Evolutionary conservation across 2,329 filamentous ascomycete species (phyloP).

Genomic region (Monilinia vaccinii-corymbosi): DNA sequence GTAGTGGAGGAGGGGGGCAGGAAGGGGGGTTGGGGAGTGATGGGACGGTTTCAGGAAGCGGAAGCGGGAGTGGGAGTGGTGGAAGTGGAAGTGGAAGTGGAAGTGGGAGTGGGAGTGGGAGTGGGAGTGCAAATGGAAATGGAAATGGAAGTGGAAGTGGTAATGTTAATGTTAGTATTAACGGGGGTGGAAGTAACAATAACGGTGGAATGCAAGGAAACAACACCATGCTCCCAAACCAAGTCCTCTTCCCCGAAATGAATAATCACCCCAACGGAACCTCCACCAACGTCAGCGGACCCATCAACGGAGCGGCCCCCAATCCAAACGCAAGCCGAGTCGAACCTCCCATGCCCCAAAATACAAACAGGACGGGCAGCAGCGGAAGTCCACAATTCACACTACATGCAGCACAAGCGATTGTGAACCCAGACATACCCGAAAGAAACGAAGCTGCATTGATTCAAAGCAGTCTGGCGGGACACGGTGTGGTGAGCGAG

Average conservation of each 20-base stretch:
- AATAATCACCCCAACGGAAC: slow-evolving; percentile 6
- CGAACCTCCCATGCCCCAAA: background rate
- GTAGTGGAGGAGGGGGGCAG: background rate
- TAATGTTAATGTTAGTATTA: too few species aligned
- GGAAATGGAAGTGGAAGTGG: background rate
- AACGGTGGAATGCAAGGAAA: background rate
- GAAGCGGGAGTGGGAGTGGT: too few species aligned
- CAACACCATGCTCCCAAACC: background rate
- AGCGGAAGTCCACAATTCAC: slow-evolving; percentile 17
- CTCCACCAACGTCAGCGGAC: background rate
- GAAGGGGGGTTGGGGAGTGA: background rate
- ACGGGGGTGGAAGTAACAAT: slow-evolving; percentile 18
- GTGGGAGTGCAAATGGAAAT: too few species aligned
- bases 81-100: too few species aligned
- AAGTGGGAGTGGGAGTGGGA: too few species aligned
- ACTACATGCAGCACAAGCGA: slow-evolving; percentile 23
- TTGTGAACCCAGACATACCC: slow-evolving; percentile 22
- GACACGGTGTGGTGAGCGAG: slow-evolving; percentile 17
- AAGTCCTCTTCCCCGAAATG: slow-evolving; percentile 11
- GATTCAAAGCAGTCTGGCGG: slow-evolving; percentile 4
- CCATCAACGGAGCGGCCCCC: background rate
- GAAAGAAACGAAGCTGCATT: slow-evolving; percentile 17
- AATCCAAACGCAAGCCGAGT: slow-evolving; percentile 4
- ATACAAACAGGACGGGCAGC: background rate
- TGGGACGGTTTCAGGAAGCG: background rate